Evolutionary conservation across 768 basidiomycete species (phyloP).

Genomic region (Hirschioporus abietinus): DNA sequence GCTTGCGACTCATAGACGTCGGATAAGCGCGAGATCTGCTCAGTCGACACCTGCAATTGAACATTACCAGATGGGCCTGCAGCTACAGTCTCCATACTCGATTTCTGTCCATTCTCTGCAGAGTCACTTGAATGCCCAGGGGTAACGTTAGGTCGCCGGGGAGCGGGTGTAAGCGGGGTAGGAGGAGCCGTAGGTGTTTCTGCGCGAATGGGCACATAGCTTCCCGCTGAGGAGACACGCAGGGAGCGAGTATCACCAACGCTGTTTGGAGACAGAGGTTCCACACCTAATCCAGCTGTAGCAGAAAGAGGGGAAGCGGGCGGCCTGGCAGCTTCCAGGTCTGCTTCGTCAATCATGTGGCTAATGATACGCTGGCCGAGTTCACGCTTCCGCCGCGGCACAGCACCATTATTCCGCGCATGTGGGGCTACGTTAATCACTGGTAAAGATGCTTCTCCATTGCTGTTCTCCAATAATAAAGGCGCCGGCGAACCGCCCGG

Average conservation of each 20-base stretch:
- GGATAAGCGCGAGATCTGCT: neutral
- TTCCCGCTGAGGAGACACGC: neutral
- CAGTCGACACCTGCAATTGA: neutral
- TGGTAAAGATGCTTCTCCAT: neutral
- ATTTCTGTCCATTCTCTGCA: neutral
- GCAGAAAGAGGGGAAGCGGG: conserved; percentile 11
- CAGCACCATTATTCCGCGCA: conserved; percentile 14
- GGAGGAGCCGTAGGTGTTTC: conserved; percentile 59
- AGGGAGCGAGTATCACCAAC: neutral
- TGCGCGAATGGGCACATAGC: conserved; percentile 46
- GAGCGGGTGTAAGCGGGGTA: conserved; percentile 63
- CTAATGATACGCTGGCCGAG: conserved; percentile 42
- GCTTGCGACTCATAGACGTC: neutral
- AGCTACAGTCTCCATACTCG: neutral
- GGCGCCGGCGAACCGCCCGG: conserved; percentile 3
- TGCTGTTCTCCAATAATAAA: neutral
- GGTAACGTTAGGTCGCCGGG: conserved; percentile 31
- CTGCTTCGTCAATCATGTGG: conserved; percentile 29
- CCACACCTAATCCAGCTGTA: neutral
- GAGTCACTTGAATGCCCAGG: neutral
- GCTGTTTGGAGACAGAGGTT: conserved; percentile 3
- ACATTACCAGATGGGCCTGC: neutral
- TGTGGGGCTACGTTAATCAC: neutral
- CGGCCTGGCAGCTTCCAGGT: conserved; percentile 19
- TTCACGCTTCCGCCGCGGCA: conserved; percentile 22